These are phyloP conservation scores for Colletotrichum musae DNA, from an alignment of 2,329 filamentous ascomycete genomes.

Conservation along the genomic window DNA sequence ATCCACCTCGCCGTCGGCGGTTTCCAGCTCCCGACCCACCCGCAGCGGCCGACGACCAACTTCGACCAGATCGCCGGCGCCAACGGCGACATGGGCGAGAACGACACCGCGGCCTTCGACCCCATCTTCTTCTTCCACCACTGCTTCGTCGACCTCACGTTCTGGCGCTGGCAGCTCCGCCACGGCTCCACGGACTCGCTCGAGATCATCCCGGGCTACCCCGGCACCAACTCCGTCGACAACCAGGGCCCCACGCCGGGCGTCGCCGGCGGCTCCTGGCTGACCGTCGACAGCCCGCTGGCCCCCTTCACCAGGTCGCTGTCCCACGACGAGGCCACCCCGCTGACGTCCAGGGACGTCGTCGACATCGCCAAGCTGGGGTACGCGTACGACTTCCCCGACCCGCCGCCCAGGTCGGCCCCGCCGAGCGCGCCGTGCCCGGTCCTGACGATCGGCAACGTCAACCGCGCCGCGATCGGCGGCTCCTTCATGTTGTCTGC, in stretches of 20 bases:
- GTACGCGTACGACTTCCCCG: conserved; percentile 35
- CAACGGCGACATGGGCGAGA: conserved; percentile 52
- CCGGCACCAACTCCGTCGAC: conserved; percentile 34
- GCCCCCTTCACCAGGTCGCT: too few relatives aligned
- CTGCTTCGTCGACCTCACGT: conserved; percentile 48
- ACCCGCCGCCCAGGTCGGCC: too few relatives aligned
- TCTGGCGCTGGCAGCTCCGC: conserved; percentile 49
- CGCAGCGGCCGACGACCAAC: background rate
- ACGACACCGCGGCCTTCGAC: conserved; percentile 53
- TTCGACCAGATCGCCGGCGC: conserved; percentile 42
- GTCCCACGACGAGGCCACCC: too few relatives aligned
- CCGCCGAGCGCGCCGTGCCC: background rate
- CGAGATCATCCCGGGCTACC: conserved; percentile 30
- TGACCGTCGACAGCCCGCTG: too few relatives aligned
- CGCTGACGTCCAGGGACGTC: conserved; percentile 5
- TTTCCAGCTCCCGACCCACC: conserved; percentile 23
- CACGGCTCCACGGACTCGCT: conserved; percentile 25
- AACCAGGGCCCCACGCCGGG: too few relatives aligned
- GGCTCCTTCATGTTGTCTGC: conserved; percentile 46
- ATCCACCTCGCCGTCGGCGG: conserved; percentile 50
- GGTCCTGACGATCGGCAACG: conserved; percentile 31
- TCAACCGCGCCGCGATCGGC: conserved; percentile 42
- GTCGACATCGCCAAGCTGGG: conserved; percentile 35
- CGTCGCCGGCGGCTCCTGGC: too few relatives aligned
- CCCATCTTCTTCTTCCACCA: conserved; percentile 53